Evolutionary conservation across 257 asterid genomes (phyloP).

Genomic region (Jacaranda copaia): DNA sequence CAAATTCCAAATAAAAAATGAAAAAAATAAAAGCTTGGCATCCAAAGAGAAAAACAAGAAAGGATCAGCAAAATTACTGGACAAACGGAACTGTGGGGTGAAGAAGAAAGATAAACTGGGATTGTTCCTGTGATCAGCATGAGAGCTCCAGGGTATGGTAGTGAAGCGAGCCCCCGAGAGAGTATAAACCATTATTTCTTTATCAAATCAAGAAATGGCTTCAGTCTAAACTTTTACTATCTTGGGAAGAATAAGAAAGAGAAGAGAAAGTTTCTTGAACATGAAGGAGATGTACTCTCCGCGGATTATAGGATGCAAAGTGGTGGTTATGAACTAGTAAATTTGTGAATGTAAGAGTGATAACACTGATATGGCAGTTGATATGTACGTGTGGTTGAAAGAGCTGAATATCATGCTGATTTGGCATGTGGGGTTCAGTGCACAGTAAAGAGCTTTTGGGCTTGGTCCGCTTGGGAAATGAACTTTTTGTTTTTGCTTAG

Average conservation of each 20-base stretch:
- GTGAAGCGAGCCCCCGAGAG: constrained; percentile 42
- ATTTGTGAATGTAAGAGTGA: constrained; percentile 35
- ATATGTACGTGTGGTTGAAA: constrained; percentile 50
- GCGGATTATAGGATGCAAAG: constrained; percentile 28
- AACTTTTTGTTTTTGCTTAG: too few species aligned
- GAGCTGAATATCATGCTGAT: constrained; percentile 41
- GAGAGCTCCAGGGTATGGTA: constrained; percentile 38
- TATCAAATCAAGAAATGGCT: background rate
- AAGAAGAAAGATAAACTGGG: constrained; percentile 34
- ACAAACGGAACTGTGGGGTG: constrained; percentile 23
- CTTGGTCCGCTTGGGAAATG: too few species aligned
- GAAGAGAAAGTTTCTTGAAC: background rate
- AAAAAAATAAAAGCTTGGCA: too few species aligned
- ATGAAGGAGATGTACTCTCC: constrained; percentile 15
- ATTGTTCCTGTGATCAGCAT: constrained; percentile 36
- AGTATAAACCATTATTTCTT: constrained; percentile 40
- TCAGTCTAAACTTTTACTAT: background rate
- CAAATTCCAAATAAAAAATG: background rate
- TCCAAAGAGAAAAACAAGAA: background rate
- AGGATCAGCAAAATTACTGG: constrained; percentile 42
- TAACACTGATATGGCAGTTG: constrained; percentile 40
- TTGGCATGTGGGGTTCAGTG: constrained; percentile 32
- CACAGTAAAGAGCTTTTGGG: too few species aligned
- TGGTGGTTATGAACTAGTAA: constrained; percentile 28
- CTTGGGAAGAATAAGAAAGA: background rate